Percentiles rank a stretch among this genome's conserved stretches.
These are phyloP conservation scores for Pelargonium australe DNA, from an alignment of 441 rosid species.

Conservation along the genomic window DNA sequence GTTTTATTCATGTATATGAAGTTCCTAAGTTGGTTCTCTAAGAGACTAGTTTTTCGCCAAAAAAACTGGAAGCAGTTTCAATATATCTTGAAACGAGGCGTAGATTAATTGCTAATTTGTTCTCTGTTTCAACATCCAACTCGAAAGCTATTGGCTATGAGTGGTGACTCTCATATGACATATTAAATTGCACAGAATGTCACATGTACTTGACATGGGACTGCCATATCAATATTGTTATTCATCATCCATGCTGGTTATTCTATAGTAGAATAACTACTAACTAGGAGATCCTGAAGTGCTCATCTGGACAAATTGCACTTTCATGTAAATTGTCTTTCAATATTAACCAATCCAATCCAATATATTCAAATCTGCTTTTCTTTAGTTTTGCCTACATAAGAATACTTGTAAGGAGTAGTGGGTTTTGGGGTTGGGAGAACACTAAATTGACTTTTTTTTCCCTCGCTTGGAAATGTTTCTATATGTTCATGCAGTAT, in stretches of 20 bases:
- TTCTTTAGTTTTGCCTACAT: no score
- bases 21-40: neutral
- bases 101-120: neutral
- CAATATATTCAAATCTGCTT: no score
- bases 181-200: no score
- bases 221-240: no score
- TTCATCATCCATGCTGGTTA: no score
- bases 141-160: neutral
- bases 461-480: neutral
- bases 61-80: neutral
- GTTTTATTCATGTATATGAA: neutral
- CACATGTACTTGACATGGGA: no score
- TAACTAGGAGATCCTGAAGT: no score
- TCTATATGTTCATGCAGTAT: neutral
- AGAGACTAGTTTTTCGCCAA: neutral
- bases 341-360: no score
- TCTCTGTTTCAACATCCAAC: neutral
- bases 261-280: no score
- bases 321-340: no score
- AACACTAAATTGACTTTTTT: neutral
- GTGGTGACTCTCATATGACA: neutral
- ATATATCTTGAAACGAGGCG: neutral
- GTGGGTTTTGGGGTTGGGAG: neutral
- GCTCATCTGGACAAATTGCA: no score
- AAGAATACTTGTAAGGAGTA: no score